Evolutionary conservation across 176 grass and related monocot species (phyloP), one percentile per base, ranked within the genome.

Genomic region (Pontederia crassipes): DNA sequence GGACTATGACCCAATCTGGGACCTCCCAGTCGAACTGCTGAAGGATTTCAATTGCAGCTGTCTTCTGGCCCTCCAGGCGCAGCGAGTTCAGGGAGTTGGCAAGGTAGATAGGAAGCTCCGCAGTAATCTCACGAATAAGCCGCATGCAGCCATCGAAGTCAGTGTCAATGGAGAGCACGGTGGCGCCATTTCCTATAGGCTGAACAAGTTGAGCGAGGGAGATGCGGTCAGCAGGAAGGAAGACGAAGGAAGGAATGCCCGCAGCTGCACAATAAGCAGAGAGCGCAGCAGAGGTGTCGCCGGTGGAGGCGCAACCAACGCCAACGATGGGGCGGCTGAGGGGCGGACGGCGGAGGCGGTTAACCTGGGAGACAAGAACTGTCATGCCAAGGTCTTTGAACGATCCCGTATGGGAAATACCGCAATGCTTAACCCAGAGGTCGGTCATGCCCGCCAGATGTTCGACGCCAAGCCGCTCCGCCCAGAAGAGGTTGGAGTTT

Each of bases 361-460:
- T 96, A 51, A 96, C 91, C 83, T 96, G 91, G 75, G 83, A 87
- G 52, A 96, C 91, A 46, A 96, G 86, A 60, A 90, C 91, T 8
- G 91, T 96, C 91, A 96, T 96, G 72, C 91, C 91, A 51, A 98
- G 93, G 64, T 98, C 94, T 82, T 98, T 98, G 78, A 98, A 98
- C 14, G 87, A 92, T 0, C 94, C 88, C 0, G 94, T 98, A 74
- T 98, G 94, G n/a, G 94, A 98, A 60, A 98, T 98, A 59, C 88
- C 94, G 65, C 88, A 98, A 80, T 98, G 94, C 76, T 98, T 98
- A 48, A 98, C 94, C 94, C 88, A 98, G 64, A 98, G 83, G 62
- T 93, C 94, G 46, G 74, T 83, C 94, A 98, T 98, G 15, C 94
- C 88, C 8, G 61, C 85, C 54, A 93, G 87, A 74, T 98, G 94